phyloP scores from a whole-genome alignment of 2,329 filamentous ascomycete genomes.

The Pyricularia sp. region DNA sequence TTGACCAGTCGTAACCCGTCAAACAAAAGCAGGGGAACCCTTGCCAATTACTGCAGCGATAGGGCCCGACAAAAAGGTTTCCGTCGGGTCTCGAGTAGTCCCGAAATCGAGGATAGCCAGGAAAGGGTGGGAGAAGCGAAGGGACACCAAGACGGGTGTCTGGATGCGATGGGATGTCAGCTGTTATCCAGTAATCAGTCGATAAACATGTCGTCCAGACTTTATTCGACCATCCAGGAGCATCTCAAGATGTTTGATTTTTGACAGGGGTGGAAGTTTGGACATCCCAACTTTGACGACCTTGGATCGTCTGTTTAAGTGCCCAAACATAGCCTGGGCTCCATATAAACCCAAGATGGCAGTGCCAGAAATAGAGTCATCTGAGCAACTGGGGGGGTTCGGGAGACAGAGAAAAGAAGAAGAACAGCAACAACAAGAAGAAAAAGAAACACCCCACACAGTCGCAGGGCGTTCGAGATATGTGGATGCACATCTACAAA shows the following conservation, averaged over 20 bases:
- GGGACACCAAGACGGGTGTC: too few species aligned
- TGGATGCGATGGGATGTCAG: neutral
- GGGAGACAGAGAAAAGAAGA: neutral
- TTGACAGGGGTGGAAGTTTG: neutral
- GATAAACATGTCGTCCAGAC: neutral
- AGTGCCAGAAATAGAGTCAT: neutral
- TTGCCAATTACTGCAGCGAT: neutral
- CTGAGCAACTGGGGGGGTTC: neutral
- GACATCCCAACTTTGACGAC: neutral
- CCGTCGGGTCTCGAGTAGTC: too few species aligned
- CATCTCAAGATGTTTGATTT: neutral
- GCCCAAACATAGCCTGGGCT: neutral
- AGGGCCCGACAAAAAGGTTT: neutral
- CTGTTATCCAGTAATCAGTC: neutral
- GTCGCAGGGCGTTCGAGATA: neutral
- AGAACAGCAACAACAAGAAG: neutral
- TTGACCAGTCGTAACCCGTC: neutral
- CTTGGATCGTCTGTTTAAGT: neutral
- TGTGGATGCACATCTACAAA: neutral
- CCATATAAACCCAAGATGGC: neutral
- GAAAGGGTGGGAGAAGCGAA: neutral
- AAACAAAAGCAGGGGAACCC: neutral
- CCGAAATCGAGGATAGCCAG: too few species aligned
- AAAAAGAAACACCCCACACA: neutral
- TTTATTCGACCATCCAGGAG: neutral